Evolutionary conservation across 768 basidiomycete genomes (phyloP).

Genomic region (Russula vinacea): DNA sequence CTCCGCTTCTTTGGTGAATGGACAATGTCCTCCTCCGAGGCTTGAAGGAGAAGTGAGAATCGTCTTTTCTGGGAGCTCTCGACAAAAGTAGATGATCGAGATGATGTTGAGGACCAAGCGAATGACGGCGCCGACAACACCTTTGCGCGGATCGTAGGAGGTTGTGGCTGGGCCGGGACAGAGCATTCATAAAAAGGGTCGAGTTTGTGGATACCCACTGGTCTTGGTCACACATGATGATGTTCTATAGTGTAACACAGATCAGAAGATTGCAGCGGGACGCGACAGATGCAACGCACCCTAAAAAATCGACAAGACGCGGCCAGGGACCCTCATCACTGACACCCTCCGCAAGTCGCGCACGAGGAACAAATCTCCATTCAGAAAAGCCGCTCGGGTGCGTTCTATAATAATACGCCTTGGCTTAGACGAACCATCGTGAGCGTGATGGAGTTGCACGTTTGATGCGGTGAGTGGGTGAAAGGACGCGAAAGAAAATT

Average conservation of each 20-base stretch:
- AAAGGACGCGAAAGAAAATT: conserved; percentile 72
- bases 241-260: conserved; percentile 39
- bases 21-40: conserved; percentile 13
- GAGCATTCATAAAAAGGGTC: conserved; percentile 70
- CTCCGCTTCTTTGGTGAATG: conserved; percentile 26
- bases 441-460: conserved; percentile 22
- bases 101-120: conserved; percentile 21
- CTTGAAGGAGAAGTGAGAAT: conserved; percentile 23
- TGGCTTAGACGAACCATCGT: conserved; percentile 48
- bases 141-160: conserved; percentile 34
- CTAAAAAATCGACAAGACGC: conserved; percentile 58
- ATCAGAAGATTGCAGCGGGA: background rate
- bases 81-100: conserved; percentile 15
- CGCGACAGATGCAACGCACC: conserved; percentile 46
- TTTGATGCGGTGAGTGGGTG: conserved; percentile 54
- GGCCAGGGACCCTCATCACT: conserved; percentile 71
- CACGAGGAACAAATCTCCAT: conserved; percentile 79
- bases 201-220: conserved; percentile 83
- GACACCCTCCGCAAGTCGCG: conserved; percentile 52
- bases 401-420: conserved; percentile 75
- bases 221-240: conserved; percentile 57
- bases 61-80: conserved; percentile 19
- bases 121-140: conserved; percentile 17
- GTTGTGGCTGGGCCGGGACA: conserved; percentile 40
- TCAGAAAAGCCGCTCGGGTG: conserved; percentile 46